These are phyloP conservation scores for Podosphaera leucotricha DNA, from an alignment of 2,329 filamentous ascomycete genomes.

Conservation along the genomic window DNA sequence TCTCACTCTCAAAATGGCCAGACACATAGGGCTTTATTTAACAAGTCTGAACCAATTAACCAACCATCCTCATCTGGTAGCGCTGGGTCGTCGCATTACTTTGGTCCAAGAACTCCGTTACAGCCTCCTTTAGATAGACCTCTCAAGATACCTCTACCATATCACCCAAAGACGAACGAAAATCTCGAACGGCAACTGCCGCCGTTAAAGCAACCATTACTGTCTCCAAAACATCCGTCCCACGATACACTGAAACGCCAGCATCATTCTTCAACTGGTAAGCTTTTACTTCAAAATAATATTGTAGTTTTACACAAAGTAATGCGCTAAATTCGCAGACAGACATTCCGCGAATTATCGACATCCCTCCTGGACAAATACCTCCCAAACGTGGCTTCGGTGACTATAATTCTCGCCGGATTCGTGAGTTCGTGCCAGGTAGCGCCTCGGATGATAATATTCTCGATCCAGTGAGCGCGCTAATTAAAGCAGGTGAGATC, in stretches of 20 bases:
- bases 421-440: constrained; percentile 7
- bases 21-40: constrained; percentile 10
- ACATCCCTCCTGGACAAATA: constrained; percentile 10
- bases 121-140: constrained; percentile 13
- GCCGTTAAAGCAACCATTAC: constrained; percentile 10
- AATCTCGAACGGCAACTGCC: constrained; percentile 12
- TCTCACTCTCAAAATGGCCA: constrained; percentile 8
- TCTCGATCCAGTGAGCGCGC: constrained; percentile 34
- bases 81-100: constrained; percentile 11
- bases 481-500: constrained; percentile 34
- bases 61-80: constrained; percentile 9
- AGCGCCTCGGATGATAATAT: constrained; percentile 10
- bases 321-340: constrained; percentile 1
- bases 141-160: constrained; percentile 11
- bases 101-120: constrained; percentile 13
- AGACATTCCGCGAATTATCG: constrained; percentile 7
- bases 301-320: background rate
- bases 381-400: constrained; percentile 3
- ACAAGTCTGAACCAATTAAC: constrained; percentile 13
- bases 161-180: constrained; percentile 9
- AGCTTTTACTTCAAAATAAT: background rate
- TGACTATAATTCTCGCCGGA: constrained; percentile 6
- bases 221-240: constrained; percentile 11
- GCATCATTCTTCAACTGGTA: constrained; percentile 12
- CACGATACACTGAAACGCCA: constrained; percentile 3